phyloP scores from a whole-genome alignment of 202 grass and related monocot species.

The Dendrocalamus latiflorus region DNA sequence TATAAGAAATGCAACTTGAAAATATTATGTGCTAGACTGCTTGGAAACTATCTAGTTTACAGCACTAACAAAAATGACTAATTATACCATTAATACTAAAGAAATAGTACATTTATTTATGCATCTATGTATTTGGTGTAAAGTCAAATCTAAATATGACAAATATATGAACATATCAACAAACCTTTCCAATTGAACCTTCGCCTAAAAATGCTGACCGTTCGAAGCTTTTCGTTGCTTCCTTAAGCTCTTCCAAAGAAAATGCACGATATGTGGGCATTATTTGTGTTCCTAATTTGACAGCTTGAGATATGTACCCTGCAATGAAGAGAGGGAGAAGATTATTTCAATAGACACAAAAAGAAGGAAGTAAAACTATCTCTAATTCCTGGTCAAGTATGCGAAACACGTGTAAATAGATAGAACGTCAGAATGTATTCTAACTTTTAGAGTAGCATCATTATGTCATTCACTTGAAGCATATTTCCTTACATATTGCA shows the following conservation, averaged over 20 bases:
- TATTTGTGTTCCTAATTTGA: conserved; percentile 80
- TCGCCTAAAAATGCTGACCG: conserved; percentile 65
- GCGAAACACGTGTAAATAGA: neutral
- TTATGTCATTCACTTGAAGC: neutral
- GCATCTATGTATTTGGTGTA: neutral
- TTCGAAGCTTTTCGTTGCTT: conserved; percentile 84
- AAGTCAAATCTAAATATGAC: neutral
- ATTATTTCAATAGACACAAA: neutral
- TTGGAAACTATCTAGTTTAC: neutral
- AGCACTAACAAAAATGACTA: neutral
- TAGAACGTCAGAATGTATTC: neutral
- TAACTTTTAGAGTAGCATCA: neutral
- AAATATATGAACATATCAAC: conserved; percentile 11
- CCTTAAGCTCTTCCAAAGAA: conserved; percentile 91
- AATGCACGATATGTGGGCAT: conserved; percentile 61
- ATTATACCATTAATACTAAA: neutral
- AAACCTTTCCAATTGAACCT: too few species aligned
- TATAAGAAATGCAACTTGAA: neutral
- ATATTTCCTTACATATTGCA: neutral
- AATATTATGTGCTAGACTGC: neutral
- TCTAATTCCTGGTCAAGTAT: neutral
- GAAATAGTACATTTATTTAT: conserved; percentile 3
- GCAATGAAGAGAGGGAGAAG: conserved; percentile 15
- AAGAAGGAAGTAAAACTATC: neutral
- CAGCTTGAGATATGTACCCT: conserved; percentile 92